A percentile compares a stretch with the other conserved stretches of the same genome.
phyloP scores from a whole-genome alignment of 1,284 basidiomycete genomes.

The Waitea zeae region DNA sequence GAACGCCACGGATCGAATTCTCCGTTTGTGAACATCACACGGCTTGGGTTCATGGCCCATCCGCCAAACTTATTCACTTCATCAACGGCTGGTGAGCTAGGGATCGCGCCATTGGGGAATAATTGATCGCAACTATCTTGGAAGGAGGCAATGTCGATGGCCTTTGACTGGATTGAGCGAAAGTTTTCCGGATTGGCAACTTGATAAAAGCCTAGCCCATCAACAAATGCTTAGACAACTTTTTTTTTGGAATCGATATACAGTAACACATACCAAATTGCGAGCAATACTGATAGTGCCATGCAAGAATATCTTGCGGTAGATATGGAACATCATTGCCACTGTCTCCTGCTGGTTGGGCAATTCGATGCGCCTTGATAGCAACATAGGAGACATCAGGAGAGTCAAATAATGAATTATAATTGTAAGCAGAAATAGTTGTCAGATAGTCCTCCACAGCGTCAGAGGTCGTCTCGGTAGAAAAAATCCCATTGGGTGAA shows the following conservation, averaged over 20 bases:
- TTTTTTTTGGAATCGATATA: no score
- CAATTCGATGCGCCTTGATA: no score
- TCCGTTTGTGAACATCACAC: conserved; percentile 28
- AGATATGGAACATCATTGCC: conserved; percentile 26
- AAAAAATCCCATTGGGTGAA: conserved; percentile 19
- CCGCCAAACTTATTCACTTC: conserved; percentile 31
- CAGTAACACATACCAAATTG: conserved; percentile 35
- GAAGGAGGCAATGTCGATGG: conserved; percentile 23
- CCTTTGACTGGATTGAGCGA: conserved; percentile 27
- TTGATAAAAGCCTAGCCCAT: conserved; percentile 34
- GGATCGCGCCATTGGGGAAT: conserved; percentile 17
- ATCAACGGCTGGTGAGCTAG: conserved; percentile 21
- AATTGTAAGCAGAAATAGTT: no score
- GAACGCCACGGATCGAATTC: conserved; percentile 38
- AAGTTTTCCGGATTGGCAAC: conserved; percentile 25
- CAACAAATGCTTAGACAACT: no score
- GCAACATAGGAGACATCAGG: no score
- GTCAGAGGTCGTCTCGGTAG: conserved; percentile 15
- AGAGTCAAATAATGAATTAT: no score
- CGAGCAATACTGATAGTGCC: conserved; percentile 37
- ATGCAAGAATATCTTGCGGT: conserved; percentile 21
- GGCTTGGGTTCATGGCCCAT: conserved; percentile 30
- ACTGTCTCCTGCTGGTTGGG: no score
- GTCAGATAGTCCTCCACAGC: no score
- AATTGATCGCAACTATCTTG: conserved; percentile 23